A percentile compares a stretch with the other conserved stretches of the same genome.
These are phyloP conservation scores for Monilinia polystroma DNA, from an alignment of 2,329 filamentous ascomycete species.

Conservation along the genomic window DNA sequence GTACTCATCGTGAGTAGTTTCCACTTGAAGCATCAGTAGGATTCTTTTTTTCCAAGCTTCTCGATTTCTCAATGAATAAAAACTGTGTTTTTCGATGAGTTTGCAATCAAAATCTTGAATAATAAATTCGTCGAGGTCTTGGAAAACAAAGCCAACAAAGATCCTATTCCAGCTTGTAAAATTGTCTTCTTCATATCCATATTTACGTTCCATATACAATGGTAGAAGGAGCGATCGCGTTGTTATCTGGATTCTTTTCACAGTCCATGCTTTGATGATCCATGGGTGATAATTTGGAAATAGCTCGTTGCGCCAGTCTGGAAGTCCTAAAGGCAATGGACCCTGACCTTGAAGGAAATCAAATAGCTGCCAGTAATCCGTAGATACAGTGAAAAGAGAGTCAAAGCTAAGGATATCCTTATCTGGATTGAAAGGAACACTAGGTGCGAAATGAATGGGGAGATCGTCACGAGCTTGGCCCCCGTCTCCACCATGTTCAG, in stretches of 20 bases:
- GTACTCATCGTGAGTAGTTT: background rate
- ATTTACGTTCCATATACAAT: too few species aligned
- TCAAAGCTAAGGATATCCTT: background rate
- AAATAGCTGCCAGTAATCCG: background rate
- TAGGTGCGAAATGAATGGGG: background rate
- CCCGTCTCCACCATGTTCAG: background rate
- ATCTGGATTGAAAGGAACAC: constrained; percentile 1
- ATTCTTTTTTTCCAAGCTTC: background rate
- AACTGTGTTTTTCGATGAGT: background rate
- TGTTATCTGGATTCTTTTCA: background rate
- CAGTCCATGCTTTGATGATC: background rate
- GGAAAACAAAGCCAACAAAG: background rate
- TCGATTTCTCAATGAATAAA: background rate
- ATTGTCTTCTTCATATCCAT: too few species aligned
- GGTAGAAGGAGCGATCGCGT: background rate
- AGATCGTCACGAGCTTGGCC: background rate
- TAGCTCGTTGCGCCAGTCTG: background rate
- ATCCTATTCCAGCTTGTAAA: background rate
- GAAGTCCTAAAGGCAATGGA: accelerated
- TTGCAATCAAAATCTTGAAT: background rate
- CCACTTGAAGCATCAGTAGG: background rate
- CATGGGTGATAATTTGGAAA: accelerated
- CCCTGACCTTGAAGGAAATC: too few species aligned
- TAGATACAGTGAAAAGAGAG: background rate
- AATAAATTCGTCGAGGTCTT: background rate